Base-by-base conservation (phyloP, 768 basidiomycete species). In the Paxillus ammoniavirescens region DNA sequence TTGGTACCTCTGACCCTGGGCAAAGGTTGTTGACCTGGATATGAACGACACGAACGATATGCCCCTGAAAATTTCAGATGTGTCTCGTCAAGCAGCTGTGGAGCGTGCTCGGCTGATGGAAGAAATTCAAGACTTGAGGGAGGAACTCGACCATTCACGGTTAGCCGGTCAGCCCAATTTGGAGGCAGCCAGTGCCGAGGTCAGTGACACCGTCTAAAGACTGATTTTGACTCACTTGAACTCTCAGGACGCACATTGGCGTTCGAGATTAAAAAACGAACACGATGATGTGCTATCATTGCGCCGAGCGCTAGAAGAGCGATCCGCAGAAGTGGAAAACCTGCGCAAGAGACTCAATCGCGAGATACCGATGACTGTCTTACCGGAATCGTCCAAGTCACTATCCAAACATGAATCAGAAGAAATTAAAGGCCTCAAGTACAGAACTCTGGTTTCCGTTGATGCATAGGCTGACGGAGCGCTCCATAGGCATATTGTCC, bases 391-490 rank as follows among this genome's bases (percentile, higher is more conserved):
- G 30, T 57, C 71, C 5, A 69, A 65, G 40, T 70, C 75, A 2
- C 59, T 72, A 8, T 75, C 77, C 13, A 86, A 83, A 62, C 71
- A 82, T 18, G 86, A 88, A 58, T 64, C 74, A 6, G 73, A 77
- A 41, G 91, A 94, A 70, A 83, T 93, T 52, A 83, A 79, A 12
- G 93, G 93, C 8, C 79, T 95, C 38, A 94, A 94, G 90, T 91
- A 66, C 23, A 55, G 43, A 51, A 17, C 28, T 23, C 46, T 8
- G 44, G 30, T 38, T 33, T 40, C 36, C 13, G n/a, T 18, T 26
- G 12, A 30, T 41, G 9, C 6, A 7, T 33, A 15, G 49, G 49
- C 38, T 65, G 43, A 56, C 15, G 46, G 17, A 17, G 12, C 23
- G 9, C 14, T 47, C 49, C 15, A 1, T 55, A 91, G 90, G 70